Evolutionary conservation across 768 basidiomycete genomes (phyloP), one percentile per base, ranked within the genome.

Genomic region (Boletus barrowsii): DNA sequence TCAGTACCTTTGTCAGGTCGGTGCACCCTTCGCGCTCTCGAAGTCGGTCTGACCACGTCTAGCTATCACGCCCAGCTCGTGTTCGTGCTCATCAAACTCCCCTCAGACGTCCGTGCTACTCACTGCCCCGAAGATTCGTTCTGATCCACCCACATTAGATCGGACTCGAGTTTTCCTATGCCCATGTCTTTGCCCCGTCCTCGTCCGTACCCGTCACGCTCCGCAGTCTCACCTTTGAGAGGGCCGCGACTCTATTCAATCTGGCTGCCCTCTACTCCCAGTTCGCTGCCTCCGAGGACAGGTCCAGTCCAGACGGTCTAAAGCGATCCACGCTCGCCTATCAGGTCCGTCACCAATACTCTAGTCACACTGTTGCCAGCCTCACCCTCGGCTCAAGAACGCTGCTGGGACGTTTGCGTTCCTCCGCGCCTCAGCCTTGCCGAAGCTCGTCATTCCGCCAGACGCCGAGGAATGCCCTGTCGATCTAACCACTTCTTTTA

Each of bases 21-120:
- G 84, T 79, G 44, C 18, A 42, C 20, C 30, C n/a, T 0, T 49
- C 13, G 29, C 35, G 4, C 44, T 15, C 40, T 15, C 26, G 43
- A 30, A 49, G 35, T 53, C 10, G 3, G 30, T 47, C 58, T 57
- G 47, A 53, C 45, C 43, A 11, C 44, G 45, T 36, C 35, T 60
- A 98, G 96, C 42, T 98, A 98, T 67, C 90, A 97, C 61, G 90
- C 93, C 4, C 95, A 96, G 66, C 82, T 98, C 36, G 76, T 85
- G 0, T 93, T 88, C 56, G 81, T 94, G 32, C 71, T 90, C 57
- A 84, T 86, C 13, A 98, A 98, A 67, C 75, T 98, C 8, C 95
- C 96, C 3, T 72, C 79, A 8, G 85, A 96, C 70, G 95, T 84
- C 52, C 64, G 73, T 67, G 26, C 43, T 49, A 58, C 42, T 57